Conservation (phyloP, 148 eudicot species). For the Nyssa sinensis region DNA sequence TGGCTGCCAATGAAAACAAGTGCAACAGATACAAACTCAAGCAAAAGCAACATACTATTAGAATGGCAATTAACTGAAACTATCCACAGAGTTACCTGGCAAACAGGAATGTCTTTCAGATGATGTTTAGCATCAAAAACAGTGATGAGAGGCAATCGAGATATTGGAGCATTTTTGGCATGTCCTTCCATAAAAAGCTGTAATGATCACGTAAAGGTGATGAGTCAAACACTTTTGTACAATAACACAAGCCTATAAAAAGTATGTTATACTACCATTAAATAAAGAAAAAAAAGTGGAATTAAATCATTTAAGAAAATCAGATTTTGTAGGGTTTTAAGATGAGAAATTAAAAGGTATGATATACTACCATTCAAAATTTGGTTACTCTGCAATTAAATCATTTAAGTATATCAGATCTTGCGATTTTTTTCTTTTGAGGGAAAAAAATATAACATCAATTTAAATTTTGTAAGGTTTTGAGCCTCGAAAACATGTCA, state of each 20-base stretch:
- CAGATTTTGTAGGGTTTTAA: too few relatives aligned
- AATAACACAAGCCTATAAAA: background rate
- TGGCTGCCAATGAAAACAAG: conserved; percentile 53
- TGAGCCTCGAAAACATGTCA: too few relatives aligned
- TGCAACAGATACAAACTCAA: conserved; percentile 11
- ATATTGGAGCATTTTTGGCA: conserved; percentile 85
- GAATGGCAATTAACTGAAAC: background rate
- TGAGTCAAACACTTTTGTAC: background rate
- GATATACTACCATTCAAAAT: too few relatives aligned
- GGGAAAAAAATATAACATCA: too few relatives aligned
- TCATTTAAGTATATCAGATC: too few relatives aligned
- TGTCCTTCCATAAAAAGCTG: conserved; percentile 99
- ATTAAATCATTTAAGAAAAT: too few relatives aligned
- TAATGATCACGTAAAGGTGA: conserved; percentile 13
- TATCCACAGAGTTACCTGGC: conserved; percentile 66
- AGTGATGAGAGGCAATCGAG: conserved; percentile 87
- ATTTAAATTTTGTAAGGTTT: too few relatives aligned
- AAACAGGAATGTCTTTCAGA: conserved; percentile 76
- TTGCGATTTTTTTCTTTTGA: too few relatives aligned
- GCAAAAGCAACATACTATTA: background rate
- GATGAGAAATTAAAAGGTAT: too few relatives aligned
- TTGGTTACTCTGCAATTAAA: too few relatives aligned
- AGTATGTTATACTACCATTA: too few relatives aligned
- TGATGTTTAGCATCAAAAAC: conserved; percentile 69
- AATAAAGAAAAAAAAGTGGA: too few relatives aligned